A percentile compares a stretch with the other conserved stretches of the same genome.
These are phyloP conservation scores for Dacryopinax primogenitus DNA, from an alignment of 768 basidiomycete genomes.

Conservation along the genomic window DNA sequence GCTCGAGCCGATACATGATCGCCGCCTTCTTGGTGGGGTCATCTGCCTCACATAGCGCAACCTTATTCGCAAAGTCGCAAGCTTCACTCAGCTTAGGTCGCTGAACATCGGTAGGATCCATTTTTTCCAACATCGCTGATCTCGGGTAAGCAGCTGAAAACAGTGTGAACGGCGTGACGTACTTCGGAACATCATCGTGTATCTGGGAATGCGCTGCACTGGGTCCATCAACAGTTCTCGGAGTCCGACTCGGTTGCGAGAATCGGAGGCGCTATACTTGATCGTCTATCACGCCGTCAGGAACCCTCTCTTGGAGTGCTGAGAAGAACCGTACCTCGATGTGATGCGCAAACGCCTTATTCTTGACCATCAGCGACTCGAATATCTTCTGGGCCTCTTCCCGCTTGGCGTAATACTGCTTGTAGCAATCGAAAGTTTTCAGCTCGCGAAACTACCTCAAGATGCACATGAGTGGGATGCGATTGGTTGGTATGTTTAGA, in stretches of 20 bases:
- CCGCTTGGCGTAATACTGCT: constrained; percentile 79
- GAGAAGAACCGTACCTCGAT: constrained; percentile 54
- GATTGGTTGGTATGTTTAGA: constrained; percentile 4
- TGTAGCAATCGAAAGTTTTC: constrained; percentile 80
- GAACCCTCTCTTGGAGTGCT: neutral
- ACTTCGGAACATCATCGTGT: constrained; percentile 77
- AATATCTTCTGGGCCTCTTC: constrained; percentile 87
- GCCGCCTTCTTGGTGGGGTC: constrained; percentile 82
- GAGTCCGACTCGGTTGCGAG: constrained; percentile 69
- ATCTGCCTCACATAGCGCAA: constrained; percentile 83
- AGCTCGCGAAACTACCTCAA: constrained; percentile 51
- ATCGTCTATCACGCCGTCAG: constrained; percentile 42
- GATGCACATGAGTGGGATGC: neutral
- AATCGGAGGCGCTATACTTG: constrained; percentile 68
- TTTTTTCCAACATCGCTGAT: constrained; percentile 73
- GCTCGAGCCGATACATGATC: constrained; percentile 70
- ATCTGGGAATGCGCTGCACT: constrained; percentile 88
- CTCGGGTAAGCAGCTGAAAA: neutral
- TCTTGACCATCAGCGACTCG: constrained; percentile 68
- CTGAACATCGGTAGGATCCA: constrained; percentile 66
- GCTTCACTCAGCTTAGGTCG: constrained; percentile 69
- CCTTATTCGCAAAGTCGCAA: constrained; percentile 74
- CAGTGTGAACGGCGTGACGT: neutral
- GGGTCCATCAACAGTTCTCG: constrained; percentile 92
- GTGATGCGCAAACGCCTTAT: constrained; percentile 62